Percentiles rank a stretch among this genome's conserved stretches.
phyloP scores from a whole-genome alignment of 805 yeast species.

The Hyphopichia homilentoma region DNA sequence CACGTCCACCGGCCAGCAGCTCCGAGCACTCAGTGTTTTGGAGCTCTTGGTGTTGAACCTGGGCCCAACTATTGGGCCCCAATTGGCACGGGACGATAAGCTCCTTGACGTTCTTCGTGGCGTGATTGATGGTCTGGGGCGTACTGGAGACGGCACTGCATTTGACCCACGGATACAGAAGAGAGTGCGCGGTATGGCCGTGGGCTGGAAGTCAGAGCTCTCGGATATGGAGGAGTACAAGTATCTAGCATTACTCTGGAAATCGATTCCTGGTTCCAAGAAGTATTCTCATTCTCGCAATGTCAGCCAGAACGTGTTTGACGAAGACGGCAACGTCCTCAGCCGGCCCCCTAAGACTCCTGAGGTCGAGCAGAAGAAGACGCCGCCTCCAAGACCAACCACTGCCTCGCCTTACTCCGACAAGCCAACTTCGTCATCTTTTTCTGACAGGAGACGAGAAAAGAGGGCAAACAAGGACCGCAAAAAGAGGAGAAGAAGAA shows the following conservation, averaged over 20 bases:
- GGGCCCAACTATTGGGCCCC: conserved; percentile 35
- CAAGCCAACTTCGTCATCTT: not conserved
- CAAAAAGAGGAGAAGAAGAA: conserved; percentile 13
- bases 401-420: conserved; percentile 18
- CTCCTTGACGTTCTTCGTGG: conserved; percentile 59
- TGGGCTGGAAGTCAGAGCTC: conserved; percentile 66
- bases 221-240: conserved; percentile 45
- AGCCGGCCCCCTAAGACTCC: conserved; percentile 1
- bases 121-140: conserved; percentile 39
- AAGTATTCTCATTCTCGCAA: conserved; percentile 10
- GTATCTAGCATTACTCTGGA: conserved; percentile 46
- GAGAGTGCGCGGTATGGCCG: conserved; percentile 47
- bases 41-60: conserved; percentile 42
- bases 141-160: conserved; percentile 32
- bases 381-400: conserved; percentile 25
- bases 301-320: conserved; percentile 7
- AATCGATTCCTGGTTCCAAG: conserved; percentile 35
- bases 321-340: conserved; percentile 1
- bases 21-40: conserved; percentile 52
- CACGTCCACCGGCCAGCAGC: conserved; percentile 50
- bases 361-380: conserved; percentile 3
- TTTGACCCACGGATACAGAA: conserved; percentile 41
- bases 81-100: conserved; percentile 63
- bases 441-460: conserved; percentile 10
- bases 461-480: conserved; percentile 8